Conservation (phyloP, 2,329 filamentous ascomycete species). For the Aspergillus bombycis region DNA sequence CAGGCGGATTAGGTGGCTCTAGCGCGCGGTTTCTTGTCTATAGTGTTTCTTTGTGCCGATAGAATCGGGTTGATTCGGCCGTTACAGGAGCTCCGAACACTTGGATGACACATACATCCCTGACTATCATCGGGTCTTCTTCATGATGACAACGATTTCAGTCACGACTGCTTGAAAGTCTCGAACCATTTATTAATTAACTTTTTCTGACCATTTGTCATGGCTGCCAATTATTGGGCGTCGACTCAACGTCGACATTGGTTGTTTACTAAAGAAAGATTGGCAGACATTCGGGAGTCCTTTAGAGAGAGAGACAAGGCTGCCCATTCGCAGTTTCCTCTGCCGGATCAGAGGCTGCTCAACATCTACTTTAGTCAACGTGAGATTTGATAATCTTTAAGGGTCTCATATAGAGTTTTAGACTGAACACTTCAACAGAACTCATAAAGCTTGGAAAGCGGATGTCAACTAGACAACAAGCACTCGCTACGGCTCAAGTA, state of each 20-base stretch:
- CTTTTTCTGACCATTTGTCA: conserved; percentile 41
- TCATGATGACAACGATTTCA: conserved; percentile 15
- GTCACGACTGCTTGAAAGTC: conserved; percentile 7
- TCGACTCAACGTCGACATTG: conserved; percentile 89
- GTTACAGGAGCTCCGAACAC: neutral
- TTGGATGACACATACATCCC: neutral
- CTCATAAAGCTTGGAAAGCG: conserved; percentile 82
- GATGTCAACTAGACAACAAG: conserved; percentile 83
- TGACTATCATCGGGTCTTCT: neutral
- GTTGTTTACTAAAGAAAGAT: conserved; percentile 83
- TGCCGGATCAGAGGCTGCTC: conserved; percentile 80
- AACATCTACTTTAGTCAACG: conserved; percentile 92
- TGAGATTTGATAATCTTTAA: conserved; percentile 48
- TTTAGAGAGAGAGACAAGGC: conserved; percentile 76
- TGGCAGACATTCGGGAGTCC: conserved; percentile 73
- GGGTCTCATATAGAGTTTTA: neutral
- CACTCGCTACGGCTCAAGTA: conserved; percentile 88
- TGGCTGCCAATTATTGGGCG: conserved; percentile 97
- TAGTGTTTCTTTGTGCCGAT: neutral
- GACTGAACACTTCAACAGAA: conserved; percentile 54
- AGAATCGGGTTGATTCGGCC: neutral
- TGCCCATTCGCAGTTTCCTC: conserved; percentile 75
- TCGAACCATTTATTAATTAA: neutral
- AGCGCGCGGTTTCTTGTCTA: neutral
- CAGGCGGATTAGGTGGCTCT: neutral